phyloP scores from a whole-genome alignment of 164 flowering plant species.

The Vitis cinerea region DNA sequence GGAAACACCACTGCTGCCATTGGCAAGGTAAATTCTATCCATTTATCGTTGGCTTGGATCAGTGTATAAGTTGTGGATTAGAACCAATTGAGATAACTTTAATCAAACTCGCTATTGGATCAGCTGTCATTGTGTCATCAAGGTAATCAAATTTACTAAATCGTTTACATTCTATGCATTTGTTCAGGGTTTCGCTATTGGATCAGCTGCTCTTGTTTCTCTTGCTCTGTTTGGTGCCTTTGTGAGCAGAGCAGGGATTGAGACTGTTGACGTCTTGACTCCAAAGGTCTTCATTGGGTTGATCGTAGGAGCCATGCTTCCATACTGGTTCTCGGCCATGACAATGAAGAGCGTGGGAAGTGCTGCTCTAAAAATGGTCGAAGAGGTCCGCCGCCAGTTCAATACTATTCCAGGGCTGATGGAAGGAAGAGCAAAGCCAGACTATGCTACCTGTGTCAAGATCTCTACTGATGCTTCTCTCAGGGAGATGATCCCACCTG shows the following conservation, averaged over 20 bases:
- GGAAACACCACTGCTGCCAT: constrained; percentile 63
- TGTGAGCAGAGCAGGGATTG: constrained; percentile 47
- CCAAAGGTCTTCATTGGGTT: constrained; percentile 55
- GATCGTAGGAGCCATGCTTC: constrained; percentile 55
- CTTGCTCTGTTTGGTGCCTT: constrained; percentile 49
- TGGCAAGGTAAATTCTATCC: constrained; percentile 35
- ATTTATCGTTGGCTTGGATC: too few relatives aligned
- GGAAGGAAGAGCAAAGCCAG: constrained; percentile 43
- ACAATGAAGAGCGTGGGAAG: constrained; percentile 61
- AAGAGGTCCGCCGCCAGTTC: constrained; percentile 52
- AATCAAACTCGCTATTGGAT: too few relatives aligned
- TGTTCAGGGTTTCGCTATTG: constrained; percentile 49
- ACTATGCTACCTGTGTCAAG: constrained; percentile 42
- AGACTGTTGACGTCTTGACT: constrained; percentile 39
- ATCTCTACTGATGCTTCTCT: constrained; percentile 45
- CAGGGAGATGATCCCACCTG: constrained; percentile 44
- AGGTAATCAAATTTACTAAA: too few relatives aligned
- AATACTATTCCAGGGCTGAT: constrained; percentile 38
- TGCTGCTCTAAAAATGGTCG: constrained; percentile 54
- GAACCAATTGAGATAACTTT: too few relatives aligned
- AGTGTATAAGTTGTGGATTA: too few relatives aligned
- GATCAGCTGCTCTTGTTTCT: constrained; percentile 54
- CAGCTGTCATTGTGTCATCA: too few relatives aligned
- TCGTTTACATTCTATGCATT: background rate
- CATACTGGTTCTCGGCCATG: constrained; percentile 60